These are phyloP conservation scores for Piloderma croceum DNA, from an alignment of 768 basidiomycete genomes.

Conservation along the genomic window DNA sequence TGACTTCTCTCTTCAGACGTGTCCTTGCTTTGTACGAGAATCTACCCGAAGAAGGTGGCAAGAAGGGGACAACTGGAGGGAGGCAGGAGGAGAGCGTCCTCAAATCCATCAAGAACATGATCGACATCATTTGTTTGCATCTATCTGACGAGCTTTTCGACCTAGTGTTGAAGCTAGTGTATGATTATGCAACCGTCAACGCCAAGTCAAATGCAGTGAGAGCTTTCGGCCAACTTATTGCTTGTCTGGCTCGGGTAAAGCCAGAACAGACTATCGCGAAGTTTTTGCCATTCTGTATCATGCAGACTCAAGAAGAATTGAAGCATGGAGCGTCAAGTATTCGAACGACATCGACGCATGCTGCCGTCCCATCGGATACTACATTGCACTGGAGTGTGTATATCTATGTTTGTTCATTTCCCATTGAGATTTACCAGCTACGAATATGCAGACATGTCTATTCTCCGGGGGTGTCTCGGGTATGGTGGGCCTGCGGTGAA, in stretches of 20 bases:
- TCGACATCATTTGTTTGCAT: constrained; percentile 78
- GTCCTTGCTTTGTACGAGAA: constrained; percentile 85
- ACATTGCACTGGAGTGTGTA: constrained; percentile 70
- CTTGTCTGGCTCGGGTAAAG: constrained; percentile 73
- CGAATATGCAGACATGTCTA: constrained; percentile 56
- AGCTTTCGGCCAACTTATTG: constrained; percentile 83
- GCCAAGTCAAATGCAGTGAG: constrained; percentile 88
- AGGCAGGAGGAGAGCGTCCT: constrained; percentile 74
- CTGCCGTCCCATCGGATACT: constrained; percentile 75
- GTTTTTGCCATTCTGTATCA: constrained; percentile 73
- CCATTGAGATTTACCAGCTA: constrained; percentile 3
- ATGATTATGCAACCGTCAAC: constrained; percentile 83
- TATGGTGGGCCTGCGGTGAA: constrained; percentile 62
- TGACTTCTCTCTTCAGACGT: constrained; percentile 68
- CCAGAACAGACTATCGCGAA: constrained; percentile 72
- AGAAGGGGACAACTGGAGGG: constrained; percentile 79
- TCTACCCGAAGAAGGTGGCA: constrained; percentile 91
- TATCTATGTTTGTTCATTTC: not conserved
- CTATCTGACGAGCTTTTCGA: constrained; percentile 77
- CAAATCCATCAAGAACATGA: constrained; percentile 72
- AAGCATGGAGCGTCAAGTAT: constrained; percentile 86
- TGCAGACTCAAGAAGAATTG: constrained; percentile 78
- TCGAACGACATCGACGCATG: constrained; percentile 70
- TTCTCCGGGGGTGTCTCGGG: constrained; percentile 77
- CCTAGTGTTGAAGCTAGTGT: constrained; percentile 77